Conservation (phyloP, 345 rosid species). For the Rhodamnia rubescens region DNA sequence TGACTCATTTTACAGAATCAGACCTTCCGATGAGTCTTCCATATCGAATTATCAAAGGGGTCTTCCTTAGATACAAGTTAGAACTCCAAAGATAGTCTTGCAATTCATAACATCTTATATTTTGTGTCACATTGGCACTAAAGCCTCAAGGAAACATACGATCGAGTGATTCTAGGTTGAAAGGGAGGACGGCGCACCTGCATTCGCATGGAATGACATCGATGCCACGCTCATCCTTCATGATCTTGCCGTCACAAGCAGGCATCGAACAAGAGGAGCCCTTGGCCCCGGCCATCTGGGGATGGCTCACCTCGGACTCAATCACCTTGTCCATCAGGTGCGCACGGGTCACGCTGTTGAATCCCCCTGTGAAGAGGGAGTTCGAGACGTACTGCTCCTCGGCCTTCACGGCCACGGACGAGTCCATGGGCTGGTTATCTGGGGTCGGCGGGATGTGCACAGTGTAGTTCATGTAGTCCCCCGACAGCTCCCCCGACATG, state of each 20-base stretch:
- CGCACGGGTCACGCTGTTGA: slow-evolving; percentile 87
- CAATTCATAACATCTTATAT: not conserved
- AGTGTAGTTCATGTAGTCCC: slow-evolving; percentile 80
- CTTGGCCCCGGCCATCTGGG: slow-evolving; percentile 90
- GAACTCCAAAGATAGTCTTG: not conserved
- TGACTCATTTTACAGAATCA: not conserved
- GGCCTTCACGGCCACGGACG: slow-evolving; percentile 33
- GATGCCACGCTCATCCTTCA: slow-evolving; percentile 83
- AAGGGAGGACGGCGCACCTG: slow-evolving; percentile 25
- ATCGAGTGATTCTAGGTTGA: not conserved
- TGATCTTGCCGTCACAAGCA: slow-evolving; percentile 88
- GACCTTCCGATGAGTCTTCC: not conserved
- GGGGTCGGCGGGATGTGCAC: slow-evolving; percentile 96
- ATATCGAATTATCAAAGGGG: not conserved
- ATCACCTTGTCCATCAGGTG: slow-evolving; percentile 98
- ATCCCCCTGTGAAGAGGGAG: slow-evolving; percentile 88
- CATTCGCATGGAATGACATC: slow-evolving; percentile 87
- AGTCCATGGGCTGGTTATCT: slow-evolving; percentile 82
- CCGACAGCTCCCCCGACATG: slow-evolving; percentile 65
- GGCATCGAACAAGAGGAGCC: slow-evolving; percentile 79
- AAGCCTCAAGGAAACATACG: not conserved
- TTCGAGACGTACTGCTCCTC: slow-evolving; percentile 91
- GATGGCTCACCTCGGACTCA: slow-evolving; percentile 86
- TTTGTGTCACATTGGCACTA: not conserved
- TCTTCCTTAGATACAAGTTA: not conserved